Evolutionary conservation across 1,284 basidiomycete genomes (phyloP).

Genomic region (Cutaneotrichosporon cavernicola): DNA sequence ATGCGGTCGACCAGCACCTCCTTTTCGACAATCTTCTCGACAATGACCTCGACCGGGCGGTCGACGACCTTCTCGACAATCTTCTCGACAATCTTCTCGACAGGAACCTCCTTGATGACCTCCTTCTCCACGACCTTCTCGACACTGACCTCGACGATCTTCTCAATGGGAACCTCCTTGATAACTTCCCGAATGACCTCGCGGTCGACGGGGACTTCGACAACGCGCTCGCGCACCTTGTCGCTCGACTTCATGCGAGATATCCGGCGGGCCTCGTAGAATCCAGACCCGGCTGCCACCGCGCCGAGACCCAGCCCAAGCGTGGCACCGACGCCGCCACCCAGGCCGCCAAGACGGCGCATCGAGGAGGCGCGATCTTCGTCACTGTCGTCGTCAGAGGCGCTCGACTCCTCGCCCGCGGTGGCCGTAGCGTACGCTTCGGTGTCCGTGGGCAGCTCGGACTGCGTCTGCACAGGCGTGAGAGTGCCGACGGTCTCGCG

Average conservation of each 20-base stretch:
- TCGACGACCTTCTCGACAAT: slow-evolving; percentile 46
- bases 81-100: slow-evolving; percentile 53
- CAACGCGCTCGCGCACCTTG: slow-evolving; percentile 39
- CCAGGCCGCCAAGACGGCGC: slow-evolving; percentile 8
- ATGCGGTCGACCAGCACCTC: slow-evolving; percentile 35
- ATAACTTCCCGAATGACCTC: slow-evolving; percentile 41
- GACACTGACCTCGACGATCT: slow-evolving; percentile 35
- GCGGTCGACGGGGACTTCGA: slow-evolving; percentile 39
- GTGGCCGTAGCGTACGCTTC: slow-evolving; percentile 47
- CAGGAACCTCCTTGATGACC: slow-evolving; percentile 36
- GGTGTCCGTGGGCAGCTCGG: slow-evolving; percentile 60
- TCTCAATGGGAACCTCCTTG: slow-evolving; percentile 35
- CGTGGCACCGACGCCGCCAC: slow-evolving; percentile 5
- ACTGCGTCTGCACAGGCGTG: slow-evolving; percentile 62
- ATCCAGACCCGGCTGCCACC: slow-evolving; percentile 31
- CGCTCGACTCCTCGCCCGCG: slow-evolving; percentile 47
- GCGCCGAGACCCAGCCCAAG: slow-evolving; percentile 28
- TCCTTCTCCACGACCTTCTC: slow-evolving; percentile 37
- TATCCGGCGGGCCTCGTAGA: slow-evolving; percentile 33
- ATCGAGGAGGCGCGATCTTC: not conserved
- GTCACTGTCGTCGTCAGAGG: slow-evolving; percentile 56
- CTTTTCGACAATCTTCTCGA: slow-evolving; percentile 49
- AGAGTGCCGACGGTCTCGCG: slow-evolving; percentile 66
- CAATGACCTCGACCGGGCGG: slow-evolving; percentile 35
- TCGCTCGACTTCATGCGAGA: slow-evolving; percentile 27